Conservation (phyloP, 2,329 filamentous ascomycete species). For the Xylaria sp. region DNA sequence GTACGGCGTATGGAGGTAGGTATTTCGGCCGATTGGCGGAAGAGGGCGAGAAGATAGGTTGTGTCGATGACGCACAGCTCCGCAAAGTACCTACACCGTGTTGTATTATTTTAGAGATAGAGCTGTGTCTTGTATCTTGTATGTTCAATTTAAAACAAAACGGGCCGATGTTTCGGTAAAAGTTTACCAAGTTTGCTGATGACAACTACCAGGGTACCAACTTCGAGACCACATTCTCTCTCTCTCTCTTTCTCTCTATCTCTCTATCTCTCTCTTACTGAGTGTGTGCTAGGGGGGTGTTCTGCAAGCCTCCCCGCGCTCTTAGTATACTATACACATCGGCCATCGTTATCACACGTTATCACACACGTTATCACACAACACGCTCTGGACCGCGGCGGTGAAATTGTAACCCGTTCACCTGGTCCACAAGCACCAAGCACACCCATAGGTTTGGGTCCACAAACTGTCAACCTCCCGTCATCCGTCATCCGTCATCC, state of each 20-base stretch:
- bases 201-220: neutral
- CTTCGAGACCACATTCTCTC: neutral
- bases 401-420: neutral
- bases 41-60: neutral
- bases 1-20: neutral
- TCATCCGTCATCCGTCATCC: neutral
- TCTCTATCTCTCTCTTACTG: too few species aligned
- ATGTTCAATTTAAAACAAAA: slow-evolving; percentile 4
- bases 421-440: neutral
- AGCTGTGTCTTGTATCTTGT: neutral
- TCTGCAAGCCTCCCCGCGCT: slow-evolving; percentile 15
- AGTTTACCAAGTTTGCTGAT: slow-evolving; percentile 12
- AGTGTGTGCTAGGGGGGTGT: neutral
- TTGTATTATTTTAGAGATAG: neutral
- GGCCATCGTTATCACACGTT: neutral
- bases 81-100: neutral
- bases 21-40: neutral
- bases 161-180: slow-evolving; percentile 26
- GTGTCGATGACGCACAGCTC: neutral
- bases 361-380: slow-evolving; percentile 2
- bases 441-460: neutral
- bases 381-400: neutral
- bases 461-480: slow-evolving; percentile 19
- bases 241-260: neutral
- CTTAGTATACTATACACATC: neutral